phyloP scores from a whole-genome alignment of 768 basidiomycete genomes.

The Russula dissimulans region DNA sequence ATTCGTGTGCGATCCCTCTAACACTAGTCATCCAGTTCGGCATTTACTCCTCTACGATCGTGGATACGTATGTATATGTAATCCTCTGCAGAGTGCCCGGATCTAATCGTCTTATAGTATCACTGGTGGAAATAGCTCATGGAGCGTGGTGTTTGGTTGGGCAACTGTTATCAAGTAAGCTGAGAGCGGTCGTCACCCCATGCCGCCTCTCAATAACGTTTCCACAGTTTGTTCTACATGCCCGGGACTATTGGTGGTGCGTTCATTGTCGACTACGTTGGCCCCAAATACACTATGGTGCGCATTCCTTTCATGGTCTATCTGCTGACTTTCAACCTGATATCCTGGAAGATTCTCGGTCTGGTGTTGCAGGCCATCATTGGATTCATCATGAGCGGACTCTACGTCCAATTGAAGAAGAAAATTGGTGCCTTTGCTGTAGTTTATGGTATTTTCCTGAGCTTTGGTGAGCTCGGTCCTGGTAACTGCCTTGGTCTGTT shows the following conservation, averaged over 20 bases:
- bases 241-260: constrained; percentile 67
- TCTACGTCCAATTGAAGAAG: constrained; percentile 51
- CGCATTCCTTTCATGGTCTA: neutral
- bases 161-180: constrained; percentile 72
- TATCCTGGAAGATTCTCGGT: constrained; percentile 58
- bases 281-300: constrained; percentile 71
- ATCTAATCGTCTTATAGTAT: constrained; percentile 34
- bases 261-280: constrained; percentile 64
- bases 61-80: constrained; percentile 41
- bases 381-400: constrained; percentile 87
- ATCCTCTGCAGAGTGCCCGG: neutral
- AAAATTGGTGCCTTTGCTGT: constrained; percentile 75
- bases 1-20: constrained; percentile 1
- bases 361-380: constrained; percentile 59
- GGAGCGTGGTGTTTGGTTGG: constrained; percentile 73
- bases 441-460: constrained; percentile 85
- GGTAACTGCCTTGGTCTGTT: constrained; percentile 83
- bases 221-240: constrained; percentile 50
- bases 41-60: constrained; percentile 70
- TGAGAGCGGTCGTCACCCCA: constrained; percentile 7
- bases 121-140: constrained; percentile 41
- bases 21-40: constrained; percentile 47
- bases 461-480: constrained; percentile 82
- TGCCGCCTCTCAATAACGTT: constrained; percentile 23
- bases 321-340: neutral